These are phyloP conservation scores for Novakomyces olei DNA, from an alignment of 805 yeast genomes.

Conservation along the genomic window DNA sequence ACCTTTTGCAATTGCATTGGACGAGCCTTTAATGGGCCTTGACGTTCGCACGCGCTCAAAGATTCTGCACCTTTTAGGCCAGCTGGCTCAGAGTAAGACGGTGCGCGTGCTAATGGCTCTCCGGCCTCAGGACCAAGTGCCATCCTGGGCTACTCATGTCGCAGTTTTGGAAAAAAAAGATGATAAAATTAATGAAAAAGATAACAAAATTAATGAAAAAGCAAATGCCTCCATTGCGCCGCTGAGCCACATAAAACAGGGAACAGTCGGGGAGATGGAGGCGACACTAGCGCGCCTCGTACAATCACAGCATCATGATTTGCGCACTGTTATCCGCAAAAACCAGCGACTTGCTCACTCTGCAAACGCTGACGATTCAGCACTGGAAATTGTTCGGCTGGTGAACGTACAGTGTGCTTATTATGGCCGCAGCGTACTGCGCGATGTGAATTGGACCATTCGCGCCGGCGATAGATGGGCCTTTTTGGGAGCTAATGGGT, in stretches of 20 bases:
- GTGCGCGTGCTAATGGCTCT: conserved; percentile 1
- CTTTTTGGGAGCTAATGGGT: conserved; percentile 1
- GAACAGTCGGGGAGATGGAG: background rate
- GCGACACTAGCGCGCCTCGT: background rate
- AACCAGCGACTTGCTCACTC: background rate
- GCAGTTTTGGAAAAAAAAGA: too few species aligned
- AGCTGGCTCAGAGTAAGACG: background rate
- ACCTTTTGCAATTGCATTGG: too few species aligned
- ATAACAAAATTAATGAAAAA: too few species aligned
- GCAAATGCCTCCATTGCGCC: too few species aligned
- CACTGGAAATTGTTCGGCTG: background rate
- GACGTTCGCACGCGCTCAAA: background rate
- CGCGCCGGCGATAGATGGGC: conserved; percentile 2
- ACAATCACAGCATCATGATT: background rate
- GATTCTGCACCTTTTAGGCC: background rate
- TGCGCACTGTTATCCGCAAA: background rate
- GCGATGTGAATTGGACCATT: conserved; percentile 1
- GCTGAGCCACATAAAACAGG: background rate
- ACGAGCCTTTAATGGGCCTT: conserved; percentile 46
- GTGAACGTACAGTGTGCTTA: background rate
- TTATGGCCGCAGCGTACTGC: background rate
- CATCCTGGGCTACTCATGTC: conserved; percentile 2
- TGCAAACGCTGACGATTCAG: background rate
- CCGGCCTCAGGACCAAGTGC: conserved; percentile 1
- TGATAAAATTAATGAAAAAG: too few species aligned